A percentile compares a stretch with the other conserved stretches of the same genome.
These are phyloP conservation scores for Aspergillus chevalieri DNA, from an alignment of 2,329 filamentous ascomycete species.

Conservation along the genomic window DNA sequence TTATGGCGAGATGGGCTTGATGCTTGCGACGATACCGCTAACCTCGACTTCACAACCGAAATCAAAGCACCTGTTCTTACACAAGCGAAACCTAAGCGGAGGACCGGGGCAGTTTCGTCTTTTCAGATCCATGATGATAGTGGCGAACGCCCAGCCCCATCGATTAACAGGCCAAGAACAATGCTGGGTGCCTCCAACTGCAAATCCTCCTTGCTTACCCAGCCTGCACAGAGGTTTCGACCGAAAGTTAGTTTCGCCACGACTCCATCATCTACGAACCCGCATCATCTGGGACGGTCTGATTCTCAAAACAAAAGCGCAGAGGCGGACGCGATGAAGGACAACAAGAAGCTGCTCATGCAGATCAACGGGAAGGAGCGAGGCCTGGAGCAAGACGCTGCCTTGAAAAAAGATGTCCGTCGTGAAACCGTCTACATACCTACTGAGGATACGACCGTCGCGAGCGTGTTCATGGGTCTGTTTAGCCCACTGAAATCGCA, in stretches of 20 bases:
- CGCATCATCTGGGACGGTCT: slow-evolving; percentile 6
- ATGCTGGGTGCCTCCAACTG: slow-evolving; percentile 10
- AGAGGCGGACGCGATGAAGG: slow-evolving; percentile 8
- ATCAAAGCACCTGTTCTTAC: slow-evolving; percentile 26
- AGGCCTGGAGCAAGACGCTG: slow-evolving; percentile 8
- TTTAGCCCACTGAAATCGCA: slow-evolving; percentile 36
- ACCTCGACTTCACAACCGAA: slow-evolving; percentile 38
- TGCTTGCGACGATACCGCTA: slow-evolving; percentile 29
- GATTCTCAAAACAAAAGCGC: slow-evolving; percentile 3
- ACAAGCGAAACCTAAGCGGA: slow-evolving; percentile 24
- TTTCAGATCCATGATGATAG: slow-evolving; percentile 38
- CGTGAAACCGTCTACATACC: slow-evolving; percentile 39
- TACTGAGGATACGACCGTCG: slow-evolving; percentile 36
- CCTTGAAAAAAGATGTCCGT: slow-evolving; percentile 26
- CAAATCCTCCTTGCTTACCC: slow-evolving; percentile 33
- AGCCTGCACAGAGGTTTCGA: slow-evolving; percentile 37
- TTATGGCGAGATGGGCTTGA: slow-evolving; percentile 20
- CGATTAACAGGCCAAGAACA: slow-evolving; percentile 12
- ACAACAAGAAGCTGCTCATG: slow-evolving; percentile 13
- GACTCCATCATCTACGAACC: slow-evolving; percentile 13
- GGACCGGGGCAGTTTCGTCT: slow-evolving; percentile 16
- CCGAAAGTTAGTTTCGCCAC: slow-evolving; percentile 25
- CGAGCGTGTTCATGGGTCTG: slow-evolving; percentile 39
- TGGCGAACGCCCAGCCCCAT: slow-evolving; percentile 8
- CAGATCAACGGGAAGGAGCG: slow-evolving; percentile 6